Base-by-base conservation (phyloP, 2,329 filamentous ascomycete species). In the Pseudofabraea citricarpa region DNA sequence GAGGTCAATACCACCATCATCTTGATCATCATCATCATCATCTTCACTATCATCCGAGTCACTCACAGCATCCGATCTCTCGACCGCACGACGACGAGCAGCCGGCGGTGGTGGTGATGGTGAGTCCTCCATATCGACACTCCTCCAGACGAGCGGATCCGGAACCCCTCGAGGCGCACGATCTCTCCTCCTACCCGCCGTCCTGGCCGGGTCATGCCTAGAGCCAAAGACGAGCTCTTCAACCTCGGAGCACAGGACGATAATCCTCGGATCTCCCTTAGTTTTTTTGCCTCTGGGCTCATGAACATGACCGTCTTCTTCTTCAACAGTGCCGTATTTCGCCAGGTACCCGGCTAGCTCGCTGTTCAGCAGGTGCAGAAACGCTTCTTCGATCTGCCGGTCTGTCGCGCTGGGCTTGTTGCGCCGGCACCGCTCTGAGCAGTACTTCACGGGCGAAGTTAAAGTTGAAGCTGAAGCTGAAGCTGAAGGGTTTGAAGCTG, bases 361-460 rank as follows among this genome's bases (percentile, higher is more conserved):
- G 21, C 23, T 22, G 12, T 24, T 31, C 27, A 71, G 47, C 16
- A 69, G 54, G 7, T 51, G 52, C 1, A 70, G 65, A 42, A 80
- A 76, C 0, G 65, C 65, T 6, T 56, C 59, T 56, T 81, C 77
- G 33, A 81, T 76, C 44, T 70, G 68, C 2, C 67, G 65, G 51
- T 80, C 77, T 12, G 70, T 47, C 6, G 64, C 64, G 0, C 69
- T 65, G 0, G 72, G 73, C 53, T 78, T 80, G 27, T 67, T 66
- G 24, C 65, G 66, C 16, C 74, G 66, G 50, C 77, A 82, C 27
- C 72, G 64, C 36, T 70, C 64, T 0, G 77, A 81, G 61, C 78
- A 81, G 63, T 79, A 82, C 48, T 77, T 79, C 60, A 52, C 36
- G 19, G 42, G 48, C 10, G 40, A 43, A 7, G 39, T 23, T 19